These are phyloP conservation scores for Calycina marina DNA, from an alignment of 2,329 filamentous ascomycete genomes.

Conservation along the genomic window DNA sequence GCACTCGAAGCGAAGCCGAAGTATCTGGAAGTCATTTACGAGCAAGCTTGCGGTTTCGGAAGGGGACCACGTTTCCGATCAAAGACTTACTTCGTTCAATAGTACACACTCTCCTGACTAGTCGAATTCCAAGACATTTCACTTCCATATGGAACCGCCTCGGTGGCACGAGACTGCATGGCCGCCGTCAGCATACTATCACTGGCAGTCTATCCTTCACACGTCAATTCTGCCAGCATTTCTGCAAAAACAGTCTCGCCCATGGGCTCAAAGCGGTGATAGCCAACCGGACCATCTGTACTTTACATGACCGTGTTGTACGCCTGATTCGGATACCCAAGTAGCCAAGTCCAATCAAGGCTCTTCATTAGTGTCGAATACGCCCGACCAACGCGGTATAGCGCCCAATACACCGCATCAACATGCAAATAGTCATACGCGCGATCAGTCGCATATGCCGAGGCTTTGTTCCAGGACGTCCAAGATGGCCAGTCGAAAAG, in stretches of 20 bases:
- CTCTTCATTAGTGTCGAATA: constrained; percentile 30
- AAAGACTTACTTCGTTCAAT: constrained; percentile 32
- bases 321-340: constrained; percentile 39
- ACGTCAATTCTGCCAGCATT: constrained; percentile 33
- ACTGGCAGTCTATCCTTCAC: constrained; percentile 29
- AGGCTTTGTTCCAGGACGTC: constrained; percentile 34
- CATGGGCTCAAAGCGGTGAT: constrained; percentile 37
- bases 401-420: constrained; percentile 38
- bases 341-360: constrained; percentile 35
- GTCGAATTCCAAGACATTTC: constrained; percentile 51
- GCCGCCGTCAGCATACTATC: constrained; percentile 27
- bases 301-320: constrained; percentile 35
- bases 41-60: too few species aligned
- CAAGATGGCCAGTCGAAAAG: constrained; percentile 33
- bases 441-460: constrained; percentile 31
- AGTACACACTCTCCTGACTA: constrained; percentile 45
- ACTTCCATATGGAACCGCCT: constrained; percentile 39
- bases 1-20: too few species aligned
- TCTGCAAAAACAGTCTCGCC: constrained; percentile 42
- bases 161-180: constrained; percentile 34
- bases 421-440: constrained; percentile 47
- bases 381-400: constrained; percentile 38
- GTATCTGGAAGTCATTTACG: too few species aligned
- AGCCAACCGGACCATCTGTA: constrained; percentile 22
- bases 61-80: too few species aligned